Percentiles rank a stretch among this genome's conserved stretches.
Evolutionary conservation across 2,329 filamentous ascomycete genomes (phyloP).

Genomic region (Ophiosphaerella korrae): DNA sequence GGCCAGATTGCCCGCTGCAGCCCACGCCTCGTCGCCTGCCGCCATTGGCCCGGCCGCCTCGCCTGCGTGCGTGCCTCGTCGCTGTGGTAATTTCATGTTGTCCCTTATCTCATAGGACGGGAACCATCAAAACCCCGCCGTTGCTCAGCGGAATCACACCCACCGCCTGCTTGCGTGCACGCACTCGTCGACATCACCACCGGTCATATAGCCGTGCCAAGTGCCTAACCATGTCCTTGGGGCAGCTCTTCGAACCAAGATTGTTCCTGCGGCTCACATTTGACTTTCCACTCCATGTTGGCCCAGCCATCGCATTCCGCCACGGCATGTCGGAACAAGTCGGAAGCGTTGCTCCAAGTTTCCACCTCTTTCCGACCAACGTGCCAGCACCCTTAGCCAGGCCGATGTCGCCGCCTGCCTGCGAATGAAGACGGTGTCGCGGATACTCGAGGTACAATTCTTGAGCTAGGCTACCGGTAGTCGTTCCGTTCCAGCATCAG

Average conservation of each 20-base stretch:
- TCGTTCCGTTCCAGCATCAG: slow-evolving; percentile 7
- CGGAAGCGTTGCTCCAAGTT: slow-evolving; percentile 30
- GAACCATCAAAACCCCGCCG: slow-evolving; percentile 28
- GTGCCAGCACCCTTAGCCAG: slow-evolving; percentile 14
- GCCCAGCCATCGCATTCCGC: slow-evolving; percentile 13
- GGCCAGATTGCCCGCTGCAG: slow-evolving; percentile 37
- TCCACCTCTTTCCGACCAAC: slow-evolving; percentile 16
- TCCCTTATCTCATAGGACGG: slow-evolving; percentile 43
- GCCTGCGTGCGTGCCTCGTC: slow-evolving; percentile 25
- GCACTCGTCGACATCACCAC: slow-evolving; percentile 28
- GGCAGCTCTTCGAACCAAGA: not conserved
- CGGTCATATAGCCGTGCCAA: not conserved
- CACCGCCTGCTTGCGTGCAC: slow-evolving; percentile 3
- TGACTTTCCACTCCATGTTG: not conserved
- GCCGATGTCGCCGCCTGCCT: slow-evolving; percentile 44
- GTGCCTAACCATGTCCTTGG: not conserved
- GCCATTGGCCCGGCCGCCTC: slow-evolving; percentile 35
- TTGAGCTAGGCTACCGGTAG: slow-evolving; percentile 19
- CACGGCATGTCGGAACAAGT: slow-evolving; percentile 33
- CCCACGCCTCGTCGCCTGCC: slow-evolving; percentile 31
- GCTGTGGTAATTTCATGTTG: slow-evolving; percentile 46
- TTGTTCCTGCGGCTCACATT: not conserved
- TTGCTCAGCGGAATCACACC: slow-evolving; percentile 26
- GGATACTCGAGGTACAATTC: slow-evolving; percentile 35
- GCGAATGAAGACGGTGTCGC: slow-evolving; percentile 17